These are phyloP conservation scores for Phyllosticta capitalensis DNA, from an alignment of 2,329 filamentous ascomycete genomes.

Conservation along the genomic window DNA sequence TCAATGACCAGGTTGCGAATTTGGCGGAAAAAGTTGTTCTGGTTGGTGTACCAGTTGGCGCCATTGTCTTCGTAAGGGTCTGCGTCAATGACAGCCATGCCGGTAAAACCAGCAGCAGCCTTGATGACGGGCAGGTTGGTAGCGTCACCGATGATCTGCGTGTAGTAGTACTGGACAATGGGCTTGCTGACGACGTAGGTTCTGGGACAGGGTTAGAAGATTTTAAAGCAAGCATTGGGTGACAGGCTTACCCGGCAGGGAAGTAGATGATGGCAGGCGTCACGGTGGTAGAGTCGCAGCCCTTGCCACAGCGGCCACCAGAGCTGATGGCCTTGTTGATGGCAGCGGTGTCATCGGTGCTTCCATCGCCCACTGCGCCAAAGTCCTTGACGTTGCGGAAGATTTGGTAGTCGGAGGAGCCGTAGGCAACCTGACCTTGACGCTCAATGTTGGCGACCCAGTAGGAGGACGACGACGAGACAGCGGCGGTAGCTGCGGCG, in stretches of 20 bases:
- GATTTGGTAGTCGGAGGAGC: slow-evolving; percentile 50
- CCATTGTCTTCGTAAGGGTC: slow-evolving; percentile 67
- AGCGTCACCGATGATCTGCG: slow-evolving; percentile 80
- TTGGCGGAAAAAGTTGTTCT: slow-evolving; percentile 48
- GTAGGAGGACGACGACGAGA: slow-evolving; percentile 38
- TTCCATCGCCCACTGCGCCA: slow-evolving; percentile 46
- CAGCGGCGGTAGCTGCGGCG: neutral
- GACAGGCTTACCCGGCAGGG: slow-evolving; percentile 51
- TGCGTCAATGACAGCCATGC: slow-evolving; percentile 82
- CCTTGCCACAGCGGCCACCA: slow-evolving; percentile 69
- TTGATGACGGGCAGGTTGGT: slow-evolving; percentile 64
- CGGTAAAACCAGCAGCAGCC: slow-evolving; percentile 51
- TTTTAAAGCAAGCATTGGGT: neutral
- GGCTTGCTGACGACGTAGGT: slow-evolving; percentile 75
- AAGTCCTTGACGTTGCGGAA: slow-evolving; percentile 42
- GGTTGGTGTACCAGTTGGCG: slow-evolving; percentile 42
- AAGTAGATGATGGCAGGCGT: slow-evolving; percentile 86
- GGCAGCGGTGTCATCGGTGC: slow-evolving; percentile 74
- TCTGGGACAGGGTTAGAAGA: slow-evolving; percentile 4
- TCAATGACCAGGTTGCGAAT: slow-evolving; percentile 47
- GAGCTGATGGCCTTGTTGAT: slow-evolving; percentile 76
- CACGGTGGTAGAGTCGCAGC: slow-evolving; percentile 77
- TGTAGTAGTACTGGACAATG: slow-evolving; percentile 83
- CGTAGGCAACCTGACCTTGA: slow-evolving; percentile 59
- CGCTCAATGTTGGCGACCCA: slow-evolving; percentile 64